phyloP scores from a whole-genome alignment of 192 early-diverging fungal species.

The Umbelopsis sp. region DNA sequence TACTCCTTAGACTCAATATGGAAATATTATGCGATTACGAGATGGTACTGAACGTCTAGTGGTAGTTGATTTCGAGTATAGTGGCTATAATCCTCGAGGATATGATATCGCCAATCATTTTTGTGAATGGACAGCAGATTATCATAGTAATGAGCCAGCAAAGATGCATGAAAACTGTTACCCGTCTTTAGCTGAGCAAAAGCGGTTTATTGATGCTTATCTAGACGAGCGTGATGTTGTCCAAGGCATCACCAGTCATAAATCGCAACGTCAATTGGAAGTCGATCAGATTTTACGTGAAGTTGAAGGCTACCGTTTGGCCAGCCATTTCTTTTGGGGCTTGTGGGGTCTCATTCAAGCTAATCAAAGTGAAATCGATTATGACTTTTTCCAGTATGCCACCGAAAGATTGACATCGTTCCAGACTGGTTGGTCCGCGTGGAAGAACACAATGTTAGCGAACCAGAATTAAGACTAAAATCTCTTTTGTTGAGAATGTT shows the following conservation, averaged over 20 bases:
- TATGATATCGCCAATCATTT: constrained; percentile 87
- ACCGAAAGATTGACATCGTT: constrained; percentile 58
- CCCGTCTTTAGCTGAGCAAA: constrained; percentile 62
- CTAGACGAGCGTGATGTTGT: constrained; percentile 28
- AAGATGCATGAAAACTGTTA: constrained; percentile 47
- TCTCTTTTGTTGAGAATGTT: neutral
- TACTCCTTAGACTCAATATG: constrained; percentile 71
- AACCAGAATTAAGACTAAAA: neutral
- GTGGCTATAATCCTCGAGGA: constrained; percentile 77
- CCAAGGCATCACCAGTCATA: neutral
- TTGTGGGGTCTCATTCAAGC: constrained; percentile 83
- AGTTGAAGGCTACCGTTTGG: constrained; percentile 47
- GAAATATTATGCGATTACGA: constrained; percentile 76
- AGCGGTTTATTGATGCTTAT: constrained; percentile 68
- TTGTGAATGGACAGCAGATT: constrained; percentile 85
- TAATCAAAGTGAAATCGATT: constrained; percentile 73
- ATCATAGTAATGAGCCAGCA: constrained; percentile 58
- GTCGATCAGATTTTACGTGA: constrained; percentile 41
- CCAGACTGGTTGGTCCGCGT: constrained; percentile 27
- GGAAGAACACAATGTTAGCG: constrained; percentile 5
- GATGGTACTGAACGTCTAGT: constrained; percentile 63
- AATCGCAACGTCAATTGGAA: constrained; percentile 24
- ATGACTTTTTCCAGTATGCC: constrained; percentile 75
- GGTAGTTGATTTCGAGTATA: constrained; percentile 83
- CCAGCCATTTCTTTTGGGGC: constrained; percentile 75